Evolutionary conservation across 1,284 basidiomycete genomes (phyloP), one percentile per base, ranked within the genome.

Genomic region (Marasmius tenuissimus): DNA sequence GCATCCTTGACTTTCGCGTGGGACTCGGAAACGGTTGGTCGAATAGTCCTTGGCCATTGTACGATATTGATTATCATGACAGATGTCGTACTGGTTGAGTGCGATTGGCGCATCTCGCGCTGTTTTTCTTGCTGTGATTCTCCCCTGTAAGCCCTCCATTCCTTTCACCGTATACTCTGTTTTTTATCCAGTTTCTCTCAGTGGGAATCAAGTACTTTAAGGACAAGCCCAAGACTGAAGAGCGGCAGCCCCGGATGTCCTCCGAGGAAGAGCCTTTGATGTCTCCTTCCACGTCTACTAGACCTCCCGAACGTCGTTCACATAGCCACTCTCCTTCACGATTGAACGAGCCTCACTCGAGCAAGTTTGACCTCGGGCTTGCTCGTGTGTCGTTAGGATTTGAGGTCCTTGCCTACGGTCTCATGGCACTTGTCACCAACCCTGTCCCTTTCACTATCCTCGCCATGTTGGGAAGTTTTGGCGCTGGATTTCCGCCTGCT

Each of bases 51-150:
- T 58, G 34, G 11, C 20, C n/a, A 51, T 27, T n/a, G 22, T 4
- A 2, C 16, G 33, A 14, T 12, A 16, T 49, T 6, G 16, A 34
- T 45, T 33, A 33, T 39, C 18, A 40, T 55, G 58, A 14, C 65
- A 94, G 89, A 73, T 92, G 12, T 93, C 92, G 8, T 94, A 94
- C 65, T 94, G 84, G 77, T 73, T 94, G 57, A 91, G 86, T 58
- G 65, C 85, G 6, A 70, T 87, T 14, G 86, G 87, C n/a, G 76
- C 79, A 18, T 73, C 79, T 2, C 81, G 92, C 6, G 88, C 89
- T 1, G 18, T 85, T 1, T 83, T 85, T 62, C 76, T 95, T 61
- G 78, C 88, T 1, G 61, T 86, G 4, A 64, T 92, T 33, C 74
- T 94, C 8, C 94, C 94, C n/a, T 22, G 90, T 91, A 71, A 61